Evolutionary conservation across 2,329 filamentous ascomycete species (phyloP), one percentile per base, ranked within the genome.

Genomic region (Clonostachys byssicola): DNA sequence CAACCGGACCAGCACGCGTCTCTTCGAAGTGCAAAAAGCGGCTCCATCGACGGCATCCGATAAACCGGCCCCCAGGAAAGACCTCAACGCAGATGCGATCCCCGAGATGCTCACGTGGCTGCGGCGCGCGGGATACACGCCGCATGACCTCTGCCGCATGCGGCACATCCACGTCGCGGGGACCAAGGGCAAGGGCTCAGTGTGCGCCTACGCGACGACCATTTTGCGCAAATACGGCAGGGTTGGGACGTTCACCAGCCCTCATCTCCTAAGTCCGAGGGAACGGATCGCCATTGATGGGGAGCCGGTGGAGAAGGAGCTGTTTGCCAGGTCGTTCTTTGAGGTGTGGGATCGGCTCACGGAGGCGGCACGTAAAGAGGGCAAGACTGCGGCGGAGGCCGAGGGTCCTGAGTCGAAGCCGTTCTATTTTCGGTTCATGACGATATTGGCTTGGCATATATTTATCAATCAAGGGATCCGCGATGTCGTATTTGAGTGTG

Each of bases 121-220:
- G 53, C 72, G 69, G 42, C 86, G 86, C 51, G 83, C 89, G 47
- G 89, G 89, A 43, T 89, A 95, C 67, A 70, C 85, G 67, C 64
- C 65, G 2, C 46, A 56, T 1, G 70, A 73, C 53, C 69, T 80
- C 23, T 56, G 65, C 12, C 54, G 58, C 5, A 65, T 78, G 45
- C 67, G 66, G 14, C 77, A 75, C 54, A 82, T 97, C 51, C 92
- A 97, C 62, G 83, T 97, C 42, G 89, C 92, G 2, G 92, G 92
- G 12, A 96, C 92, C 5, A 97, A 96, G 65, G 92, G 92, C 50
- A 97, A 96, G 65, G 92, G 92, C 39, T 94, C 89, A 3, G 91
- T 90, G 1, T 89, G 88, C 54, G 87, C 92, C 10, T 92, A 92
- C 63, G 80, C 90, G 17, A 89, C 90, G 13, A 85, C 85, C 3